Percentiles rank a stretch among this genome's conserved stretches.
Conservation (phyloP, 2,329 filamentous ascomycete genomes). For the Pyricularia pennisetigena region DNA sequence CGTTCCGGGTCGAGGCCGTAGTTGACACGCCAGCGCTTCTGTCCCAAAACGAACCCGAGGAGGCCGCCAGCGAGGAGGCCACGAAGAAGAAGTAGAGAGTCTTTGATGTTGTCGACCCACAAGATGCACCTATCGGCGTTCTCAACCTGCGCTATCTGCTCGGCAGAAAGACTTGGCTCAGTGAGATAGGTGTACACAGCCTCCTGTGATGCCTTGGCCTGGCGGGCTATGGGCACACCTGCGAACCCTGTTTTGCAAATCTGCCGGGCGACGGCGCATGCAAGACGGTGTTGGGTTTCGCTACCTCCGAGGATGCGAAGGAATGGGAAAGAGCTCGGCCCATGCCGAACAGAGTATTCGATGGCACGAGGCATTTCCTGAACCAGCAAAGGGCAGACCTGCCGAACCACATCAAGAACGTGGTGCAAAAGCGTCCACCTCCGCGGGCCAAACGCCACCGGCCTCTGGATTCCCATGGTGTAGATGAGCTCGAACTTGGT, state of each 20-base stretch:
- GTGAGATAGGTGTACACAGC: constrained; percentile 28
- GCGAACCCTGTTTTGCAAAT: constrained; percentile 30
- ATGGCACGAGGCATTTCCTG: constrained; percentile 21
- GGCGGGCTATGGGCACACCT: constrained; percentile 10
- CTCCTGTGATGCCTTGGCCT: constrained; percentile 6
- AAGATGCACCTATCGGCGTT: constrained; percentile 17
- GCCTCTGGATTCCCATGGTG: constrained; percentile 41
- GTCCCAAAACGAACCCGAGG: constrained; percentile 36
- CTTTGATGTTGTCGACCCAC: constrained; percentile 23
- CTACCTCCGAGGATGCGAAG: constrained; percentile 33
- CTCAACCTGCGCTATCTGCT: constrained; percentile 26
- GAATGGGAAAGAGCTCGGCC: constrained; percentile 31
- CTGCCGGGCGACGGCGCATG: constrained; percentile 21
- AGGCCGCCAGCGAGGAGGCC: constrained; percentile 47
- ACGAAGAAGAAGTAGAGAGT: constrained; percentile 35
- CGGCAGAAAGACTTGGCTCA: constrained; percentile 14
- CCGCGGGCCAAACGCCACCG: constrained; percentile 40
- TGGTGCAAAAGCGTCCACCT: constrained; percentile 48
- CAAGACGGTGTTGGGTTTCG: constrained; percentile 17
- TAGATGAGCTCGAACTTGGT: constrained; percentile 54
- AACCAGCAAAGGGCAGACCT: constrained; percentile 20
- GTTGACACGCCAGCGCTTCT: constrained; percentile 56
- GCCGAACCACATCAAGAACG: constrained; percentile 25
- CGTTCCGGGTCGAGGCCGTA: constrained; percentile 44
- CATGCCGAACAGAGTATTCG: constrained; percentile 23